These are phyloP conservation scores for Histomonas meleagridis DNA, from an alignment of 208 protist genomes.

Conservation along the genomic window DNA sequence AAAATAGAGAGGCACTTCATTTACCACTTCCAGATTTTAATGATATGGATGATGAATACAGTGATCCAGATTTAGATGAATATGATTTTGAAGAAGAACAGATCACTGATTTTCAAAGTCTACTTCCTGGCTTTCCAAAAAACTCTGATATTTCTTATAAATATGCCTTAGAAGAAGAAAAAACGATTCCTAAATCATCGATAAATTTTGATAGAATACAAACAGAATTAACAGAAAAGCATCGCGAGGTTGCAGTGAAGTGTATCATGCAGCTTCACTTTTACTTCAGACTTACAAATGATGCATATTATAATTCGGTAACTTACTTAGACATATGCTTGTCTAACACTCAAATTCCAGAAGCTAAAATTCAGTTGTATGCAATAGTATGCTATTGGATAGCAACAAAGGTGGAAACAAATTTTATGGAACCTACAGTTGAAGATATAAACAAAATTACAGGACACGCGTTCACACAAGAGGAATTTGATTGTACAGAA, in stretches of 20 bases:
- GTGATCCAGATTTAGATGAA: not conserved
- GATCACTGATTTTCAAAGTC: not conserved
- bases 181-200: not conserved
- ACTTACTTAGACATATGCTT: not conserved
- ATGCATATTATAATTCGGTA: not conserved
- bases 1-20: too few species aligned
- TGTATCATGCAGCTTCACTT: not conserved
- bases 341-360: not conserved
- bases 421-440: not conserved
- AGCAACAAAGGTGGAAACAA: not conserved
- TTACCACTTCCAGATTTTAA: too few species aligned
- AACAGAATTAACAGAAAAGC: not conserved
- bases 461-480: not conserved
- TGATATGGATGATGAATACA: not conserved
- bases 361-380: not conserved
- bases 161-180: not conserved
- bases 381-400: constrained; percentile 10
- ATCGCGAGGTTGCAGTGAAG: not conserved
- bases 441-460: not conserved
- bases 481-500: not conserved
- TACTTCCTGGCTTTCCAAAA: not conserved
- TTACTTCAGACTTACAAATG: not conserved
- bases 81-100: not conserved
- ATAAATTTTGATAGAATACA: not conserved
- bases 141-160: not conserved